These are phyloP conservation scores for Boletus rubescentipes DNA, from an alignment of 768 basidiomycete species.

Conservation along the genomic window DNA sequence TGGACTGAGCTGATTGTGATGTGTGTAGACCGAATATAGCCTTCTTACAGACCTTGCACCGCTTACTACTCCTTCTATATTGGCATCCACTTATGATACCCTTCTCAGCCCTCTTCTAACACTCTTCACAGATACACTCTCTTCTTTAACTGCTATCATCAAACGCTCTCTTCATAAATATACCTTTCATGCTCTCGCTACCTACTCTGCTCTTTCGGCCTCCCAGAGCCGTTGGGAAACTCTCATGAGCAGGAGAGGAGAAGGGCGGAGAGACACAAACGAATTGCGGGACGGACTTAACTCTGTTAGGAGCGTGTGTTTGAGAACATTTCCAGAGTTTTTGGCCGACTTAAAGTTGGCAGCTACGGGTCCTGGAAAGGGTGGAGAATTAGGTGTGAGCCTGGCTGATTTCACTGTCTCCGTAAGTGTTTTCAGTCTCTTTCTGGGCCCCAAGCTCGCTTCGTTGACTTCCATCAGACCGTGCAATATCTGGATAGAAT, in stretches of 20 bases:
- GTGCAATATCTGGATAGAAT: constrained; percentile 68
- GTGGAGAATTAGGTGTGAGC: constrained; percentile 61
- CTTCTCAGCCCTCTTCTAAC: constrained; percentile 64
- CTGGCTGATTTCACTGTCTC: constrained; percentile 59
- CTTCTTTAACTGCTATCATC: constrained; percentile 60
- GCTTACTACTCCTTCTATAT: constrained; percentile 46
- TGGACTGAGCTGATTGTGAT: neutral
- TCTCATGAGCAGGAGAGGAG: constrained; percentile 51
- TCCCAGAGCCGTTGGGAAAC: constrained; percentile 69
- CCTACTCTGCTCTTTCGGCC: constrained; percentile 57
- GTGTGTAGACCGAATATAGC: constrained; percentile 61
- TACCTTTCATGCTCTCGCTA: constrained; percentile 75
- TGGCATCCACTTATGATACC: constrained; percentile 58
- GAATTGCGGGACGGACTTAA: constrained; percentile 72
- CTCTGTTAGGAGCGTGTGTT: constrained; percentile 62
- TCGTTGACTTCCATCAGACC: constrained; percentile 43
- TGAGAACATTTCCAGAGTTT: constrained; percentile 84
- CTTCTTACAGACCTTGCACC: constrained; percentile 64
- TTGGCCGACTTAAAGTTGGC: constrained; percentile 75
- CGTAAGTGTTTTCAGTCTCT: constrained; percentile 35
- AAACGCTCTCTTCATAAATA: constrained; percentile 79
- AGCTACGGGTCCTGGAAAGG: constrained; percentile 45
- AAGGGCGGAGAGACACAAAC: constrained; percentile 50
- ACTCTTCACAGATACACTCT: constrained; percentile 65
- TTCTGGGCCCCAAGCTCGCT: neutral